Percentiles rank a stretch among this genome's conserved stretches.
Evolutionary conservation across 176 grass and related monocot species (phyloP).

Genomic region (Bromus sterilis): DNA sequence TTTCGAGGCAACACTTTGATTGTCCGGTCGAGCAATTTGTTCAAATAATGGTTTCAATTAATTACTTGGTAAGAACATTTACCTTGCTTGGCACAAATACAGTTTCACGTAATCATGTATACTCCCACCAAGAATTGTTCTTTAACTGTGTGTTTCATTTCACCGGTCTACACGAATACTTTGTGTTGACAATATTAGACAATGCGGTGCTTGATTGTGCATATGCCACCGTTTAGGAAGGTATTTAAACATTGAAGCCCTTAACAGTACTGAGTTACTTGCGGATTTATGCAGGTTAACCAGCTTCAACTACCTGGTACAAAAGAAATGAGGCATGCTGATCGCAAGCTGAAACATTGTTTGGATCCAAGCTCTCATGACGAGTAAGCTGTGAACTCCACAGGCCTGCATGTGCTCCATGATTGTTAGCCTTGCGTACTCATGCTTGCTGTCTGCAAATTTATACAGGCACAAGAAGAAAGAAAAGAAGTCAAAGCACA

Average conservation of each 20-base stretch:
- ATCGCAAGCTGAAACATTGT: constrained; percentile 72
- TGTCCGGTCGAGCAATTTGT: constrained; percentile 51
- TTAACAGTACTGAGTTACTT: not conserved
- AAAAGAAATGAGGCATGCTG: constrained; percentile 59
- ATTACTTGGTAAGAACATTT: constrained; percentile 55
- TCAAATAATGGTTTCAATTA: constrained; percentile 45
- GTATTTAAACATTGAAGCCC: not conserved
- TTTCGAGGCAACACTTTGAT: constrained; percentile 45
- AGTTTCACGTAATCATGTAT: not conserved
- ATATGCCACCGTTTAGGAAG: not conserved
- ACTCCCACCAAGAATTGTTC: not conserved
- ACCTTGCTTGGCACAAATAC: not conserved
- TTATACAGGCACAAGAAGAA: constrained; percentile 57
- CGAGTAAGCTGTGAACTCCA: constrained; percentile 32
- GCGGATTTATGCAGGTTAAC: constrained; percentile 29
- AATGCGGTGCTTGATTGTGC: not conserved
- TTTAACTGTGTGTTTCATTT: not conserved
- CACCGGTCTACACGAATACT: not conserved
- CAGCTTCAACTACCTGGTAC: constrained; percentile 46
- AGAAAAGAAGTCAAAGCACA: constrained; percentile 75
- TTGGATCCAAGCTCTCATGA: constrained; percentile 64
- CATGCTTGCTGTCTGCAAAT: not conserved
- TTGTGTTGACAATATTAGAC: not conserved
- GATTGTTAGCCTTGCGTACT: not conserved
- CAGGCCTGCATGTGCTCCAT: not conserved